Percentiles rank a stretch among this genome's conserved stretches.
These are phyloP conservation scores for Aspergillus tubingensis DNA, from an alignment of 2,329 filamentous ascomycete species.

Conservation along the genomic window DNA sequence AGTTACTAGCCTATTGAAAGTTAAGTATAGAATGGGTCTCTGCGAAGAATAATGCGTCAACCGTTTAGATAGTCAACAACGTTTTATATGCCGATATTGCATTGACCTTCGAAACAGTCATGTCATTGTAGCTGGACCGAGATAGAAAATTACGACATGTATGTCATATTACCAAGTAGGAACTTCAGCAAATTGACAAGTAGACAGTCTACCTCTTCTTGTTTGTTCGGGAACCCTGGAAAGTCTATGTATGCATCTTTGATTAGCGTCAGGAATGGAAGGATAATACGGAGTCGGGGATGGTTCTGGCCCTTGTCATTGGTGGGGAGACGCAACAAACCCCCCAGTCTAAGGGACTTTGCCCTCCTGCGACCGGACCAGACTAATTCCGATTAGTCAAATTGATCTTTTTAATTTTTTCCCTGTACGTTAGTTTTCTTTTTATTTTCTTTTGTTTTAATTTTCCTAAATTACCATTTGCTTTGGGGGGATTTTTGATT, in stretches of 20 bases:
- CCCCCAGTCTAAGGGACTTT: neutral
- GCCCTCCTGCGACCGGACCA: neutral
- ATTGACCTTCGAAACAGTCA: no score
- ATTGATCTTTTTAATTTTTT: neutral
- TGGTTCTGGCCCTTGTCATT: neutral
- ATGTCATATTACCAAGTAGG: constrained; percentile 5
- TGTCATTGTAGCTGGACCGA: no score
- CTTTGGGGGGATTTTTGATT: neutral
- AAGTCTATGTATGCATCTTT: constrained; percentile 7
- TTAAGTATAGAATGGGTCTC: no score
- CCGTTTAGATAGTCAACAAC: no score
- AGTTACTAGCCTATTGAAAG: no score
- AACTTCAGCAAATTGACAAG: constrained; percentile 13
- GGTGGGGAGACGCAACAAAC: neutral
- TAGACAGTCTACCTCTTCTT: neutral
- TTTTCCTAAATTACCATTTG: neutral
- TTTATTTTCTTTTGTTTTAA: neutral
- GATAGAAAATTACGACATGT: neutral
- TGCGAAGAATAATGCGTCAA: no score
- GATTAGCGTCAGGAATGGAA: neutral
- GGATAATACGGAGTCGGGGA: neutral
- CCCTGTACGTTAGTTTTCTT: neutral
- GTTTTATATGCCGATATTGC: no score
- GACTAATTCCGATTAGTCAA: constrained; percentile 4
- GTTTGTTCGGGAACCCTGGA: constrained; percentile 13